Percentiles rank a stretch among this genome's conserved stretches.
Conservation (phyloP, 2,329 filamentous ascomycete species). For the Diaporthe australafricana region DNA sequence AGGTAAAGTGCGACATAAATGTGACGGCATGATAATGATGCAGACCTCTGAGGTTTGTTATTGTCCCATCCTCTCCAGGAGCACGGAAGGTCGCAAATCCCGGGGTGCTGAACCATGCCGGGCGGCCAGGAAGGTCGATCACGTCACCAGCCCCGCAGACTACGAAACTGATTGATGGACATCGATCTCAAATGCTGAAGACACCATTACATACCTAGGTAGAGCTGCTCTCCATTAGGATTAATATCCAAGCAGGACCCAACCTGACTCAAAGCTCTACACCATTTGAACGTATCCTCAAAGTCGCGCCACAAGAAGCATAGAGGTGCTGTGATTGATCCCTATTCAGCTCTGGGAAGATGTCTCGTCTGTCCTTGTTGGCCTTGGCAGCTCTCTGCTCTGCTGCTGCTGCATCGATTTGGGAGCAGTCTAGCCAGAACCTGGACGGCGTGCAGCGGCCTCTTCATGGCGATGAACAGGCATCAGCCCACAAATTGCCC, state of each 20-base stretch:
- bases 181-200: background rate
- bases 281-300: no score
- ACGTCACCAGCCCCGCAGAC: conserved; percentile 33
- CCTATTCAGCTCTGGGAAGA: background rate
- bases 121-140: conserved; percentile 23
- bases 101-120: conserved; percentile 12
- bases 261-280: background rate
- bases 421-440: conserved; percentile 9
- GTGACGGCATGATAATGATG: background rate
- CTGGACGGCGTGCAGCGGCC: conserved; percentile 21
- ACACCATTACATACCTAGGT: no score
- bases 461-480: background rate
- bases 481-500: conserved; percentile 22
- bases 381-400: conserved; percentile 18
- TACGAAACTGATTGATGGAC: background rate
- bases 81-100: background rate
- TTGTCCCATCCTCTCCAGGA: background rate
- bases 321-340: background rate
- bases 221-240: background rate
- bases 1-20: background rate
- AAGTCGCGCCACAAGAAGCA: background rate
- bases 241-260: background rate
- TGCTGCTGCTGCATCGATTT: conserved; percentile 6
- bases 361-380: conserved; percentile 16
- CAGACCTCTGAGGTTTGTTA: background rate